Base-by-base conservation (phyloP, 192 early-diverging fungal genomes). In the Umbelopsis sp. region DNA sequence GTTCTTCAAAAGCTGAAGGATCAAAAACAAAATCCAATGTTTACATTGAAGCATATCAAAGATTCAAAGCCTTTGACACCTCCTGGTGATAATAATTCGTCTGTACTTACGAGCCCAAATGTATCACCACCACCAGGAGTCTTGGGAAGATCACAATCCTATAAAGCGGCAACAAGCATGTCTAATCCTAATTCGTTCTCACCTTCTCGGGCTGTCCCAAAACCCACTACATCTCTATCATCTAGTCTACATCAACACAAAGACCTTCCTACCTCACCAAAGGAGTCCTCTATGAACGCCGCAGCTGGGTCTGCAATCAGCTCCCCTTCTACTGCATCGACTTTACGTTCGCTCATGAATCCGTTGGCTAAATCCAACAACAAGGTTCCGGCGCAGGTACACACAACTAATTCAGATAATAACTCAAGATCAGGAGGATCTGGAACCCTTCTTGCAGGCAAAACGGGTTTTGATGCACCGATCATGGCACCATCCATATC, bases 21-120 rank as follows among this genome's bases (percentile, higher is more conserved):
- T 43, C 82, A 80, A 1, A 88, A 88, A 16, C 86, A 88, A 56
- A 85, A 84, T 22, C 92, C 94, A 11, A 86, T 89, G 20, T 95
- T 93, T 79, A 88, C 90, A 69, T 49, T 93, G 88, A 69, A 94
- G 80, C 75, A 97, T 82, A 38, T 89, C 83, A 83, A 93, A 90
- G 72, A 91, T 67, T 56, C 84, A 71, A 75, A 91, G 79, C 53
- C 84, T 71, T 66, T 84, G 75, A 68, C 83, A 68, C 80, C 77
- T 29, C 69, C 73, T 31, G 71, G 49, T 25, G 47, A 34, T 2
- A 31, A 5, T 21, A 69, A 69, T 34, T 49, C 21, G 3, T 9
- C 66, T 54, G 43, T 50, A n/a, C 43, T 41, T 34, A 51, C 67
- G 21, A 38, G 54, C 45, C 16, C 45, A 1, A 45, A 21, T 34